Evolutionary conservation across 495 filamentous ascomycete species (phyloP).

Genomic region (Penicillium cataractarum): DNA sequence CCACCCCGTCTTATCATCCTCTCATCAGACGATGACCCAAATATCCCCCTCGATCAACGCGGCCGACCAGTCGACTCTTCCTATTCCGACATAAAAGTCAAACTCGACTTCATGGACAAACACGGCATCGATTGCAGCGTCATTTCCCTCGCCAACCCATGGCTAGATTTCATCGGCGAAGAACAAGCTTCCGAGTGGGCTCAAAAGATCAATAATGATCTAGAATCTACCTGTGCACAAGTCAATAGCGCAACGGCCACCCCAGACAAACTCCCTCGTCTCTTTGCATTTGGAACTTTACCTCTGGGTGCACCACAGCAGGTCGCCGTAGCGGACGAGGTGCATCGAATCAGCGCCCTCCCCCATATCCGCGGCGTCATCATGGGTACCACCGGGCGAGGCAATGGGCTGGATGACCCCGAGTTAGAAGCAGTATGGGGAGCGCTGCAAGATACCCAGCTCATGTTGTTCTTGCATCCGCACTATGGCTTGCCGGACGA

Average conservation of each 20-base stretch:
- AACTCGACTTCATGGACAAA: slow-evolving; percentile 83
- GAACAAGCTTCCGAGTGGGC: slow-evolving; percentile 65
- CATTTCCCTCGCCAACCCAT: slow-evolving; percentile 91
- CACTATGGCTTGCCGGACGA: slow-evolving; percentile 85
- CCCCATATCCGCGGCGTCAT: slow-evolving; percentile 80
- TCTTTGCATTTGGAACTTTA: slow-evolving; percentile 83
- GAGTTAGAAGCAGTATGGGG: slow-evolving; percentile 69
- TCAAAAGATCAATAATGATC: slow-evolving; percentile 71
- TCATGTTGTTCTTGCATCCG: slow-evolving; percentile 84
- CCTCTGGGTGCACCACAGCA: slow-evolving; percentile 71
- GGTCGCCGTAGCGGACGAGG: slow-evolving; percentile 61
- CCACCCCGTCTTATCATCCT: slow-evolving; percentile 81
- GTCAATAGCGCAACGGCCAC: slow-evolving; percentile 44
- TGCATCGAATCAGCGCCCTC: slow-evolving; percentile 61
- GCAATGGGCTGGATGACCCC: slow-evolving; percentile 80
- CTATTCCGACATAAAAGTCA: slow-evolving; percentile 71
- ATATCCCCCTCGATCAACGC: slow-evolving; percentile 52
- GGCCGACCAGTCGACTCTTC: slow-evolving; percentile 77
- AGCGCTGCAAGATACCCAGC: slow-evolving; percentile 62
- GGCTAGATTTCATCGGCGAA: slow-evolving; percentile 83
- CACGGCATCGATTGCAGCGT: slow-evolving; percentile 83
- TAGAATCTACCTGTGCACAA: slow-evolving; percentile 65
- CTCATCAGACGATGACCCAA: slow-evolving; percentile 59
- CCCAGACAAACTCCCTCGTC: not conserved
- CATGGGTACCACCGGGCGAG: slow-evolving; percentile 83